Evolutionary conservation across 176 grass and related monocot genomes (phyloP).

Genomic region (Oryza punctata): DNA sequence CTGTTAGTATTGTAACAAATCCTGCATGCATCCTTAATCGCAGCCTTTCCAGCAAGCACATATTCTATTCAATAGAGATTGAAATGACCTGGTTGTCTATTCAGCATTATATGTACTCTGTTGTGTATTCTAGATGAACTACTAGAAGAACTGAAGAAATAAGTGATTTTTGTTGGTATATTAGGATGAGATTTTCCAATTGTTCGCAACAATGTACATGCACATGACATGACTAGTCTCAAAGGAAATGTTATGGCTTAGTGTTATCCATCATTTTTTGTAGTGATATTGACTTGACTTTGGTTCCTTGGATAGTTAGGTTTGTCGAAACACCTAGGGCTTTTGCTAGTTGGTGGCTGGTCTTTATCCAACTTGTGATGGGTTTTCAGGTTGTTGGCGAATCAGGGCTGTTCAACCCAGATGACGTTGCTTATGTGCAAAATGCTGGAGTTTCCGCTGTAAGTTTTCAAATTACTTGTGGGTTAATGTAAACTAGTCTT

Average conservation of each 20-base stretch:
- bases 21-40: background rate
- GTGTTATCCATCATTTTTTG: background rate
- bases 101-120: background rate
- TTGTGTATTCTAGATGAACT: background rate
- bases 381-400: conserved; percentile 80
- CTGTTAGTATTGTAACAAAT: background rate
- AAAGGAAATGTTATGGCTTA: background rate
- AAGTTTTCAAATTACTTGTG: conserved; percentile 36
- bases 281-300: background rate
- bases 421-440: conserved; percentile 82
- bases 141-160: background rate
- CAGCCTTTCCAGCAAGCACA: background rate
- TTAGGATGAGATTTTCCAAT: too few relatives aligned
- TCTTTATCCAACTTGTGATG: background rate
- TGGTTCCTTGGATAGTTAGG: too few relatives aligned
- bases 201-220: too few relatives aligned
- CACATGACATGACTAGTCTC: too few relatives aligned
- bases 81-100: background rate
- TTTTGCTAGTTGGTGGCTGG: background rate
- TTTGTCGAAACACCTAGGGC: background rate
- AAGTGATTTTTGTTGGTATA: background rate
- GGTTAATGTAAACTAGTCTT: background rate
- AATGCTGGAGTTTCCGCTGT: conserved; percentile 82
- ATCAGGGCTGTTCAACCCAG: conserved; percentile 77
- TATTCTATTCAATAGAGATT: background rate